These are phyloP conservation scores for Auxenochlorella pyrenoidosa DNA, from an alignment of 139 green algal genomes.

Conservation along the genomic window DNA sequence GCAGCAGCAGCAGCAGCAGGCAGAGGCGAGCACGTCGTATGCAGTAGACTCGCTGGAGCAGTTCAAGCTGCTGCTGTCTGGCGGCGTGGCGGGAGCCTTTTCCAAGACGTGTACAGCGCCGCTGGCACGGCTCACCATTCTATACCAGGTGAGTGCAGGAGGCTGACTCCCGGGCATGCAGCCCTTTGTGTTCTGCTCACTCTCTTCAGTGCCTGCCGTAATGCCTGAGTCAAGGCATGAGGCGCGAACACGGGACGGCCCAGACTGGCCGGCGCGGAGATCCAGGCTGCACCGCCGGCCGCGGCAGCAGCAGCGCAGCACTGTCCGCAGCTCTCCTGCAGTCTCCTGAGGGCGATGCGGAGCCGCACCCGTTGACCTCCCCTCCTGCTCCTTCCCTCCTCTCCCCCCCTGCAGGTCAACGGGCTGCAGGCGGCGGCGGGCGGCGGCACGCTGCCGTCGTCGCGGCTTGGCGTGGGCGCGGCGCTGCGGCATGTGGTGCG, in stretches of 20 bases:
- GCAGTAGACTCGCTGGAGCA: conserved; percentile 38
- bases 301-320: not conserved
- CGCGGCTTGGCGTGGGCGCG: conserved; percentile 20
- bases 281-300: too few species aligned
- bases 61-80: conserved; percentile 75
- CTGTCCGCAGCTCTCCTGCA: not conserved
- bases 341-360: not conserved
- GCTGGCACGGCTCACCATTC: conserved; percentile 93
- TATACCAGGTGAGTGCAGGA: conserved; percentile 87
- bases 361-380: not conserved
- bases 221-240: too few species aligned
- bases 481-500: conserved; percentile 63
- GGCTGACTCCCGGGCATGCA: not conserved
- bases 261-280: too few species aligned
- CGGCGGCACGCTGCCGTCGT: not conserved
- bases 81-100: conserved; percentile 90
- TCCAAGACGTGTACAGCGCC: conserved; percentile 92
- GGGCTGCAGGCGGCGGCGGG: conserved; percentile 4
- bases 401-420: not conserved
- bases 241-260: too few species aligned
- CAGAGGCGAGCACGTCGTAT: not conserved
- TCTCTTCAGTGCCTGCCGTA: too few species aligned
- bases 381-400: not conserved
- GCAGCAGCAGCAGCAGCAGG: not conserved
- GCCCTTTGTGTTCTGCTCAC: too few species aligned